Evolutionary conservation across 2,329 filamentous ascomycete species (phyloP).

Genomic region (Chaetoscypha palmicola): DNA sequence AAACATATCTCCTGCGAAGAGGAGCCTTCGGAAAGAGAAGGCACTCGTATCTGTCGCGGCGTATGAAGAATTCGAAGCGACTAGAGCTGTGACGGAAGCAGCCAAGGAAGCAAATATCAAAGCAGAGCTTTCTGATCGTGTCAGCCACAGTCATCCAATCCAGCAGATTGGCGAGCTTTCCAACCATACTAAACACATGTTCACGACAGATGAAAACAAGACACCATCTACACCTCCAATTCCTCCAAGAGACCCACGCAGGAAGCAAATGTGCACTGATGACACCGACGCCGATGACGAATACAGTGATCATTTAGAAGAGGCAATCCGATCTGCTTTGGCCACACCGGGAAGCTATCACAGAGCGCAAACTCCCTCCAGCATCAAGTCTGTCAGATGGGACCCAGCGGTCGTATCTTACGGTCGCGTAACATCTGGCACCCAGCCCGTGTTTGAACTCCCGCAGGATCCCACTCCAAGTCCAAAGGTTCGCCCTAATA

Average conservation of each 20-base stretch:
- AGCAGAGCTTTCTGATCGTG: neutral
- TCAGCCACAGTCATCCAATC: neutral
- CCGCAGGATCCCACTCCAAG: neutral
- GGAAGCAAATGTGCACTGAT: neutral
- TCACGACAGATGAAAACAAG: neutral
- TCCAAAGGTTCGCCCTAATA: constrained; percentile 1
- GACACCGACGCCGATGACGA: constrained; percentile 9
- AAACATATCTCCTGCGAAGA: neutral
- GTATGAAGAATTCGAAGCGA: neutral
- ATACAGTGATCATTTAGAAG: constrained; percentile 11
- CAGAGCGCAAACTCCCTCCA: constrained; percentile 3
- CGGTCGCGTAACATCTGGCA: constrained; percentile 8
- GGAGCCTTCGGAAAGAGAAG: neutral
- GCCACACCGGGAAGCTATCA: neutral
- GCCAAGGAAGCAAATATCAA: neutral
- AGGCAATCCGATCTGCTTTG: constrained; percentile 12
- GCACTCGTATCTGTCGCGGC: neutral
- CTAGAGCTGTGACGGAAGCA: neutral
- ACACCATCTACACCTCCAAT: constrained; percentile 1
- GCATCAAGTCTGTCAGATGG: constrained; percentile 20
- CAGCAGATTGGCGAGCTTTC: neutral
- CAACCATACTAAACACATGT: neutral
- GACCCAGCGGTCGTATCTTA: constrained; percentile 20
- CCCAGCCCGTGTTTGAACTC: neutral
- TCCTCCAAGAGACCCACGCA: constrained; percentile 2